A percentile compares a stretch with the other conserved stretches of the same genome.
These are phyloP conservation scores for Chaetomiaceae sp. DNA, from an alignment of 2,329 filamentous ascomycete genomes.

Conservation along the genomic window DNA sequence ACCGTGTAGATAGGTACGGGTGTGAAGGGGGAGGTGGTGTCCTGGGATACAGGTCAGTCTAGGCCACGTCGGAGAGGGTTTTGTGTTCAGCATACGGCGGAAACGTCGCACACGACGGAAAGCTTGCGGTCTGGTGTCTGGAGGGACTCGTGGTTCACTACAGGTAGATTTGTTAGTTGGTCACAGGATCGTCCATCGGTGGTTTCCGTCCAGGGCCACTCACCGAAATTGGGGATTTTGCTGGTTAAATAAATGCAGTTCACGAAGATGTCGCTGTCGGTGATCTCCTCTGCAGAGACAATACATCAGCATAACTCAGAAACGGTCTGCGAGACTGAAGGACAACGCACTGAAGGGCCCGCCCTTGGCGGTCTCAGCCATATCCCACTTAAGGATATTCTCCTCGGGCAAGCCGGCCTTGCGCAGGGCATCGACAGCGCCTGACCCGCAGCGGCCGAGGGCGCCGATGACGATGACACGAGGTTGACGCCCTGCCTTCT, in stretches of 20 bases:
- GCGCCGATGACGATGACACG: slow-evolving; percentile 80
- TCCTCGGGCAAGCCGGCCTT: slow-evolving; percentile 67
- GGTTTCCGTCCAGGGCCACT: background rate
- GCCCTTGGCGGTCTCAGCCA: slow-evolving; percentile 70
- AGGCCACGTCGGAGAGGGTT: too few species aligned
- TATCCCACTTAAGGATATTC: slow-evolving; percentile 67
- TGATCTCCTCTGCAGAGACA: slow-evolving; percentile 60
- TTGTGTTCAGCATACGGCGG: slow-evolving; percentile 65
- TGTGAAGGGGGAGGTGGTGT: slow-evolving; percentile 28
- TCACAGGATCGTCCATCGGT: too few species aligned
- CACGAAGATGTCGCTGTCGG: slow-evolving; percentile 70
- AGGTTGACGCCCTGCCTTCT: slow-evolving; percentile 62
- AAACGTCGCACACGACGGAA: slow-evolving; percentile 75
- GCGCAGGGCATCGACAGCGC: slow-evolving; percentile 75
- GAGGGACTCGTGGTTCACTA: slow-evolving; percentile 64
- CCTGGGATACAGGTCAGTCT: slow-evolving; percentile 1
- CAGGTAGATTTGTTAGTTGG: background rate
- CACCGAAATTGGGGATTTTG: slow-evolving; percentile 70
- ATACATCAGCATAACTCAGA: slow-evolving; percentile 6
- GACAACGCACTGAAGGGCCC: slow-evolving; percentile 58
- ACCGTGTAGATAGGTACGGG: slow-evolving; percentile 27
- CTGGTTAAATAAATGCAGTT: slow-evolving; percentile 81
- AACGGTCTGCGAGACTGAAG: background rate
- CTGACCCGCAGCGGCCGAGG: slow-evolving; percentile 76
- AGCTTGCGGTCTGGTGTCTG: slow-evolving; percentile 65